Evolutionary conservation across 1,139 yeast species (phyloP), one percentile per base, ranked within the genome.

Genomic region (Geotrichum restrictum): DNA sequence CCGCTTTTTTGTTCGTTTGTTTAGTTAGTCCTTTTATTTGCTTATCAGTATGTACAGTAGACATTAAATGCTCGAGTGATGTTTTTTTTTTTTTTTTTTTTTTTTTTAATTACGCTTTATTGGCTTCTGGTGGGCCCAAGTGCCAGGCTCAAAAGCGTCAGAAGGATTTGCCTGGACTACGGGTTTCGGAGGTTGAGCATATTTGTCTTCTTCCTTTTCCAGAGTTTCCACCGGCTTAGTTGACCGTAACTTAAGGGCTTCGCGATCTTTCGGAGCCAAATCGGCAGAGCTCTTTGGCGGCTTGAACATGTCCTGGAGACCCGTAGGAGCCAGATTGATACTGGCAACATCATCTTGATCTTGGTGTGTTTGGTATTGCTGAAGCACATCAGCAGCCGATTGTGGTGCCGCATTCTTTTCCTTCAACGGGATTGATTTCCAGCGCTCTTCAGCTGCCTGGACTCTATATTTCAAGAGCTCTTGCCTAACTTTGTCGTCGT

Each of bases 401-500:
- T 18, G n/a, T 29, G 38, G 46, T 8, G 19, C 16, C 18, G 24
- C 19, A 27, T 56, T 38, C 3, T 45, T 43, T 1, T 52, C 39
- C 49, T 68, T 69, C 32, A 70, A 58, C 5, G 75, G 74, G 21
- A 69, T 59, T 21, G 67, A 57, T 19, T 68, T 66, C 86, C 88
- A 82, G 51, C 79, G 77, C 49, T 74, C 77, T 59, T 84, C 86
- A 2, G 86, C 88, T 45, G 76, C 75, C 53, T 71, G 69, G 1
- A 86, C 85, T 60, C 83, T 70, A 1, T 76, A 64, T 64, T 81
- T 79, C 59, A 87, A 73, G 21, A 73, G 71, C 46, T 73, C 73
- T 54, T 82, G 82, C 45, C 95, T 73, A 19, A 71, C 61, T 60
- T 80, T 75, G 59, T 87, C 95, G 2, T 70, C 71, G 3, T 77